Evolutionary conservation across 148 eudicot genomes (phyloP).

Genomic region (Rhododendron ovatum): DNA sequence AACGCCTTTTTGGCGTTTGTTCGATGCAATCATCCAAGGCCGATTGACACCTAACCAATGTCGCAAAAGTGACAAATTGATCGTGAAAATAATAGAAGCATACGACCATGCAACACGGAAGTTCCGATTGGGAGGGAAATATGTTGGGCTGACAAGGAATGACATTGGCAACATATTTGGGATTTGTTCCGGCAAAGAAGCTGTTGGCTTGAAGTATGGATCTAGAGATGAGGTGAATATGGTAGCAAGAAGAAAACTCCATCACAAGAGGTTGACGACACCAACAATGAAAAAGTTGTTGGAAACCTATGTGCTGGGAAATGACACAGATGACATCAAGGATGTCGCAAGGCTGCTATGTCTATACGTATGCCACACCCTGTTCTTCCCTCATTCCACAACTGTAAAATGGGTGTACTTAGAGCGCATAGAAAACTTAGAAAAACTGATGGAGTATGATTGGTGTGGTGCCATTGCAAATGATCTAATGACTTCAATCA

Average conservation of each 20-base stretch:
- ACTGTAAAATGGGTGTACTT: neutral
- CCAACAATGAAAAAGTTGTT: neutral
- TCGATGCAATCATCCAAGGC: neutral
- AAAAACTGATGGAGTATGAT: neutral
- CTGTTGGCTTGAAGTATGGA: neutral
- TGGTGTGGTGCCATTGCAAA: neutral
- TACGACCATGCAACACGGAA: neutral
- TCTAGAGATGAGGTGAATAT: neutral
- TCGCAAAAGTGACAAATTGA: neutral
- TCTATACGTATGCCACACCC: neutral
- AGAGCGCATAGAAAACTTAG: neutral
- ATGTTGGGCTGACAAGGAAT: neutral
- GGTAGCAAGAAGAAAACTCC: neutral
- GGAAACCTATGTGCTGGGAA: neutral
- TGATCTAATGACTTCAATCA: neutral
- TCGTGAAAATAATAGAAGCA: neutral
- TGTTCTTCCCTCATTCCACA: neutral
- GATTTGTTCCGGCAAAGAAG: neutral
- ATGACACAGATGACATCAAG: neutral
- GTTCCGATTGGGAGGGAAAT: neutral
- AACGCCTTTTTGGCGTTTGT: neutral
- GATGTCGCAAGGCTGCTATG: neutral
- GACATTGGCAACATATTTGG: neutral
- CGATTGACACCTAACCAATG: neutral
- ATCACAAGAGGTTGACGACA: neutral